phyloP scores from a whole-genome alignment of 768 basidiomycete genomes.

The Hydnum rufescens region DNA sequence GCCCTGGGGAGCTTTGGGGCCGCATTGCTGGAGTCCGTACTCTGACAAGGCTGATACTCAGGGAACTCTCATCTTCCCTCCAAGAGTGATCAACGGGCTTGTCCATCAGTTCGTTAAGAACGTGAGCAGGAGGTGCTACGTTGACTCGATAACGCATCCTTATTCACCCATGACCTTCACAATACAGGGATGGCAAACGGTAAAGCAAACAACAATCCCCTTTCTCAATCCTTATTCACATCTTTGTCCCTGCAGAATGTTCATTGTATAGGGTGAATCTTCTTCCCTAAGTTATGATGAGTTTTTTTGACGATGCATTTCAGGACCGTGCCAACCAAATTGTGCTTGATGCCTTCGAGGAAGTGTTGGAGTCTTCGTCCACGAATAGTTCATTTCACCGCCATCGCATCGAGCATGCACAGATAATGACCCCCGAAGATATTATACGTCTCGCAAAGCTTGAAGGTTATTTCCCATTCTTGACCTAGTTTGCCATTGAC shows the following conservation, averaged over 20 bases:
- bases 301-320: not conserved
- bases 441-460: constrained; percentile 46
- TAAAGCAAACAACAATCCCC: too few relatives aligned
- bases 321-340: constrained; percentile 64
- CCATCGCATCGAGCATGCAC: constrained; percentile 82
- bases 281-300: not conserved
- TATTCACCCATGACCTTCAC: not conserved
- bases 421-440: constrained; percentile 60
- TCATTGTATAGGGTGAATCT: constrained; percentile 46
- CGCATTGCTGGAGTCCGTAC: constrained; percentile 69
- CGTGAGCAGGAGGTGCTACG: constrained; percentile 11
- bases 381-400: constrained; percentile 18
- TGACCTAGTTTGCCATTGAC: not conserved
- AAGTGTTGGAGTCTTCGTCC: constrained; percentile 23
- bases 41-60: constrained; percentile 50
- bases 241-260: constrained; percentile 37
- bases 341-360: constrained; percentile 68
- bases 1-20: constrained; percentile 89
- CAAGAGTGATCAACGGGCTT: constrained; percentile 31
- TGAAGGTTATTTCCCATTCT: constrained; percentile 34
- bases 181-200: constrained; percentile 53
- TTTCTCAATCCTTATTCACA: not conserved
- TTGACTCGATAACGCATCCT: not conserved
- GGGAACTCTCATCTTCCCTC: constrained; percentile 47
- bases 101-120: constrained; percentile 47